Evolutionary conservation across 371 early-diverging fungal genomes (phyloP).

Genomic region (Globomyces sp.): DNA sequence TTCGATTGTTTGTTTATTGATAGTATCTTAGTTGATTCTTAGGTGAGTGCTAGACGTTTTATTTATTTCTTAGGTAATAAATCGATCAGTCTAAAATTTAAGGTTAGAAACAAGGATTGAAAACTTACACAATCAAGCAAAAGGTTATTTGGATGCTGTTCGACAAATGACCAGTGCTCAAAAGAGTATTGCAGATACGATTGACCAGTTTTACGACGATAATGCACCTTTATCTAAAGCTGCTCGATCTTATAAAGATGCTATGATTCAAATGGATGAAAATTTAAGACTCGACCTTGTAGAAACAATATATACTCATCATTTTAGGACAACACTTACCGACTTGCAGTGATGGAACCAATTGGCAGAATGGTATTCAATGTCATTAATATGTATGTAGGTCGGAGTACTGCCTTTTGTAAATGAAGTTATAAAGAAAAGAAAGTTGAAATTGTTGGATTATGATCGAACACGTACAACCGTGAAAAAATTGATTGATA

Average conservation of each 20-base stretch:
- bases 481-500: constrained; percentile 76
- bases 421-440: constrained; percentile 85
- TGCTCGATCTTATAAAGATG: constrained; percentile 63
- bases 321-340: constrained; percentile 64
- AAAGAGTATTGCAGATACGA: constrained; percentile 71
- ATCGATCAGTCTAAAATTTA: constrained; percentile 9
- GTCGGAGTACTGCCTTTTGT: constrained; percentile 82
- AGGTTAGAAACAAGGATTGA: constrained; percentile 81
- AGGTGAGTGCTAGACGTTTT: too few species aligned
- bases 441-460: constrained; percentile 84
- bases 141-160: constrained; percentile 86
- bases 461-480: constrained; percentile 76
- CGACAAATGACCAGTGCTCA: constrained; percentile 83
- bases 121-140: constrained; percentile 85
- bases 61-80: not conserved
- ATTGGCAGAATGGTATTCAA: constrained; percentile 72
- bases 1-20: constrained; percentile 1
- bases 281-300: constrained; percentile 67
- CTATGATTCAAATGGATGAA: constrained; percentile 76
- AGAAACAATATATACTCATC: too few species aligned
- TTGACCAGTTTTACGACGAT: constrained; percentile 68
- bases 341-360: constrained; percentile 84
- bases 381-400: not conserved
- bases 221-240: constrained; percentile 40
- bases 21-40: too few species aligned